phyloP scores from a whole-genome alignment of 1,284 basidiomycete species.

The Cutaneotrichosporon mucoides region DNA sequence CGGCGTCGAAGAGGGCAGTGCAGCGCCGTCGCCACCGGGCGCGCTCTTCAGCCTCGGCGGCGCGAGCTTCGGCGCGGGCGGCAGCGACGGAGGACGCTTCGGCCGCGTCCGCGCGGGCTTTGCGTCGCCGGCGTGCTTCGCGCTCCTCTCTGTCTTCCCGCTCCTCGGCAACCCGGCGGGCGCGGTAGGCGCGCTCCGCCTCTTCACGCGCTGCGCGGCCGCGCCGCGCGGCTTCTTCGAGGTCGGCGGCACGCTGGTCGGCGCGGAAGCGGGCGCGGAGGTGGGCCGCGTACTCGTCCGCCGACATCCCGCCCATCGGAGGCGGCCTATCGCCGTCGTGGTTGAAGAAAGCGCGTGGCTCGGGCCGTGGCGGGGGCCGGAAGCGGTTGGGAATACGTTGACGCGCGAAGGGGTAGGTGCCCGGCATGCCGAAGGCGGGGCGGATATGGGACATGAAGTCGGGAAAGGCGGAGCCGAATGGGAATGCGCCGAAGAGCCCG shows the following conservation, averaged over 20 bases:
- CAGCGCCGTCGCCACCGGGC: constrained; percentile 18
- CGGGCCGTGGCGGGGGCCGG: constrained; percentile 16
- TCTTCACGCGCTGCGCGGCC: background rate
- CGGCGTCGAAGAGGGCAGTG: constrained; percentile 20
- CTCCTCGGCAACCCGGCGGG: background rate
- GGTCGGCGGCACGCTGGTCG: constrained; percentile 18
- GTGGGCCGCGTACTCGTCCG: constrained; percentile 27
- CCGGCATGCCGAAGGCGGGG: background rate
- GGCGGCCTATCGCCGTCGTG: constrained; percentile 11
- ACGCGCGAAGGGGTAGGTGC: background rate
- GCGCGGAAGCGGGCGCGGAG: constrained; percentile 28
- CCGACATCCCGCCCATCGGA: constrained; percentile 26
- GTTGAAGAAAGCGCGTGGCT: background rate
- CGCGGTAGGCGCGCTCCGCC: background rate
- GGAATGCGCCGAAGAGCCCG: background rate
- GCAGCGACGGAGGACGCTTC: background rate
- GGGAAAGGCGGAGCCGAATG: background rate
- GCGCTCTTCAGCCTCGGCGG: constrained; percentile 13
- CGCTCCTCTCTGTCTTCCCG: constrained; percentile 1
- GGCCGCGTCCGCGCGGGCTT: background rate
- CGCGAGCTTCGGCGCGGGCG: background rate
- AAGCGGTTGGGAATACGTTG: constrained; percentile 5
- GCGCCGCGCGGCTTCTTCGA: constrained; percentile 7
- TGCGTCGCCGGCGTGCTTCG: background rate
- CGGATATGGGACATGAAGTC: background rate